Percentiles rank a stretch among this genome's conserved stretches.
Evolutionary conservation across 352 stramenopile species (phyloP).

Genomic region (Thalassiosira exigua): DNA sequence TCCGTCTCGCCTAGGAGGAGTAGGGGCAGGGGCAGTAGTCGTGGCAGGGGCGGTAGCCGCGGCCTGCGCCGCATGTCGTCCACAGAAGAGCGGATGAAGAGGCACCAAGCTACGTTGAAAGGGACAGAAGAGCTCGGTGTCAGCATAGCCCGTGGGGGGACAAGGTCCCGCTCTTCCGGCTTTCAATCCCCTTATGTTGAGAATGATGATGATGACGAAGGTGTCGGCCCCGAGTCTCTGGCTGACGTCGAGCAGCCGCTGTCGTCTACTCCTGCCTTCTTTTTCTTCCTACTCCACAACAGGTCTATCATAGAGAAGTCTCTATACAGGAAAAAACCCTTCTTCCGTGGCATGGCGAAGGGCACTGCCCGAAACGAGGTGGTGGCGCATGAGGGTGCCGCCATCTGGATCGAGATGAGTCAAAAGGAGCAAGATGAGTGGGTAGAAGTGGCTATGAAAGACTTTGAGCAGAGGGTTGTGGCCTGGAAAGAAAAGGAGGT

Average conservation of each 20-base stretch:
- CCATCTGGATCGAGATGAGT: conserved; percentile 66
- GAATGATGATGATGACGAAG: conserved; percentile 37
- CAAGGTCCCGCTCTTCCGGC: conserved; percentile 27
- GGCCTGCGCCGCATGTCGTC: conserved; percentile 23
- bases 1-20: not conserved
- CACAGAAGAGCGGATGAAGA: conserved; percentile 30
- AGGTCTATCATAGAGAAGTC: conserved; percentile 70
- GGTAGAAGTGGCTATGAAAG: conserved; percentile 73
- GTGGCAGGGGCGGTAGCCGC: conserved; percentile 26
- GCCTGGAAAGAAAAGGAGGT: conserved; percentile 84
- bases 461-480: conserved; percentile 77
- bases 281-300: conserved; percentile 81
- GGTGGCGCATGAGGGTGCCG: conserved; percentile 74
- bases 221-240: conserved; percentile 29
- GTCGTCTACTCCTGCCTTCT: conserved; percentile 71
- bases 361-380: conserved; percentile 71
- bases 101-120: conserved; percentile 16
- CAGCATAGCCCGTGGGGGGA: conserved; percentile 3
- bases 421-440: conserved; percentile 61
- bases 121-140: conserved; percentile 6
- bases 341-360: conserved; percentile 71
- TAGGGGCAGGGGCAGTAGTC: not conserved
- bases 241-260: conserved; percentile 43
- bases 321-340: conserved; percentile 58
- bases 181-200: conserved; percentile 45